Conservation (phyloP, 345 rosid genomes). For the Punica granatum region DNA sequence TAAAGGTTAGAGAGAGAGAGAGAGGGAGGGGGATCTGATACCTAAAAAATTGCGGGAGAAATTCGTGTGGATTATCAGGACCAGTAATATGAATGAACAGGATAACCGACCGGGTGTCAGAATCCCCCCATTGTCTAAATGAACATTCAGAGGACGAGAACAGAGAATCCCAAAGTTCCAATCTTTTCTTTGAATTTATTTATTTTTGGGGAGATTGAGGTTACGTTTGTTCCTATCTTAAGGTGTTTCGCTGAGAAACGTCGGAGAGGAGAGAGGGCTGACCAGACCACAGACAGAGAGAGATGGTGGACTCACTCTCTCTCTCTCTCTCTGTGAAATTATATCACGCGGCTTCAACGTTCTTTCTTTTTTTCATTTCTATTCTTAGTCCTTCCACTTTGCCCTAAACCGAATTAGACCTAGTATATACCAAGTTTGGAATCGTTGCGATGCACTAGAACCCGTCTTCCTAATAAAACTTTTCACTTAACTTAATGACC, state of each 20-base stretch:
- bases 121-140: neutral
- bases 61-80: neutral
- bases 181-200: neutral
- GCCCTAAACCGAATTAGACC: too few relatives aligned
- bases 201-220: neutral
- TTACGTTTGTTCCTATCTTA: constrained; percentile 5
- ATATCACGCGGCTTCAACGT: too few relatives aligned
- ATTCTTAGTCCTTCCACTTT: too few relatives aligned
- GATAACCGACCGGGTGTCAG: neutral
- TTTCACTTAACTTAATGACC: too few relatives aligned
- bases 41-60: constrained; percentile 1
- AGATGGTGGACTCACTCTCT: constrained; percentile 4
- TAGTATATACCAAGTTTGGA: too few relatives aligned
- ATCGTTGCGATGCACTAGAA: too few relatives aligned
- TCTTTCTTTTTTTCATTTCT: too few relatives aligned
- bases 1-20: neutral
- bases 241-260: constrained; percentile 5
- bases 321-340: constrained; percentile 1
- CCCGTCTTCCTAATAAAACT: too few relatives aligned
- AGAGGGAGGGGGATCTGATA: neutral
- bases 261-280: constrained; percentile 3
- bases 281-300: neutral
- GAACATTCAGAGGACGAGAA: neutral
- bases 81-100: neutral
- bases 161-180: neutral